Evolutionary conservation across 305 asterid species (phyloP), one percentile per base, ranked within the genome.

Genomic region (Petunia hybrid): DNA sequence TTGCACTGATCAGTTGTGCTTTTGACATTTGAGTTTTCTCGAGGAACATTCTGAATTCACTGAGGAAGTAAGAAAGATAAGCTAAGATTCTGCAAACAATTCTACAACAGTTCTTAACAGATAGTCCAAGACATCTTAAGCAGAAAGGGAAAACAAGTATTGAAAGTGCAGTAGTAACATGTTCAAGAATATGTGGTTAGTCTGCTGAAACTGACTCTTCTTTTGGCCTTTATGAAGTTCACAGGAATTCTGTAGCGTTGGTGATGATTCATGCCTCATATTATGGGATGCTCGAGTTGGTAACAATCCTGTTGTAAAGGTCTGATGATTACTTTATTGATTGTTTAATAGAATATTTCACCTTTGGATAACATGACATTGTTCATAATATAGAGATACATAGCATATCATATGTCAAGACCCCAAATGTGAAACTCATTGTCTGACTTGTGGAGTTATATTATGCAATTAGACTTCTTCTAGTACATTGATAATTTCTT

Each of bases 241-340:
- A 36, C 97, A 94, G 95, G 98, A 97, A 83, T 97, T 97, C 63
- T 97, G 98, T 83, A 97, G 99, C 76, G 99, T 97, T 85, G 99
- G 99, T 77, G 97, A 97, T 87, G 99, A 97, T 90, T 94, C 99
- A 57, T 93, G 98, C 85, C 90, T 96, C 87, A 96, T 94, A 82
- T 85, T 96, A 61, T 96, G 99, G 99, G 99, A 96, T 85, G 97
- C 98, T 35, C 92, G 98, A 74, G 90, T 79, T 65, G 98, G 97
- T 63, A 85, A 39, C 81, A 84, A 71, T 88, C 99, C 98, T 0
- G 92, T 88, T 81, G 88, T 90, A 64, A 97, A 92, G 98, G 98
- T 97, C 36, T 83, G 91, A 78, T 80, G 12, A 79, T 41, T 31
- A 36, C 66, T 48, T 64, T 63, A 51, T 36, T 79, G 62, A 64